Base-by-base conservation (phyloP, 1,284 basidiomycete species). In the Trichosporon sp. region DNA sequence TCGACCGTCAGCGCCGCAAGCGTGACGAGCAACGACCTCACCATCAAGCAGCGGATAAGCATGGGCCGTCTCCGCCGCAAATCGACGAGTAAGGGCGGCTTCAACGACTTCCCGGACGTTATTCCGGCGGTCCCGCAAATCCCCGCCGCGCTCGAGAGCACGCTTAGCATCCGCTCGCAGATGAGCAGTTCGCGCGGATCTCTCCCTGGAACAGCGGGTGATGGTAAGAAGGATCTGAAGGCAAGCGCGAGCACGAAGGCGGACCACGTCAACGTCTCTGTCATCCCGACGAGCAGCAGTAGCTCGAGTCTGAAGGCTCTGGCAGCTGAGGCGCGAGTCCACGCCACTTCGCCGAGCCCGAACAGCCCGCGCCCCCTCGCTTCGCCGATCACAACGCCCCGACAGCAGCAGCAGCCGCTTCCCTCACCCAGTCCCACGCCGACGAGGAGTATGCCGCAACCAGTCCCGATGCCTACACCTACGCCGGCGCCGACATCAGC, bases 81-180 rank as follows among this genome's bases (percentile, higher is more conserved):
- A 16, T 37, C 32, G 32, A 63, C 59, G 32, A 35, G 31, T 31
- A 63, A 63, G 59, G 59, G 59, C 32, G 59, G 59, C 59, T 63
- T 11, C 59, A 63, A 21, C 35, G 59, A 63, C 59, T 63, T 63
- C 32, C 59, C 59, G 14, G 59, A 63, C 19, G 59, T 63, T 5
- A 16, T 63, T 16, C 59, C 59, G 7, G 59, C 59, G 3, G 59
- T 63, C 4, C 59, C 59, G 14, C 59, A 63, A 16, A 63, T 63
- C 16, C 59, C 59, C 4, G 59, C 59, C 14, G 59, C 59, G 1
- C 59, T 63, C 14, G 59, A 63, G 16, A 63, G 59, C 32, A 21
- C 32, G 31, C 12, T 63, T 14, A 37, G 32, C 16, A n/a, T 63
- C 31, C 59, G 59, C 14, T 35, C 59, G 59, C 59, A 63, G 31